phyloP scores from a whole-genome alignment of 768 basidiomycete species.

The Phanerodontia chrysosporium region DNA sequence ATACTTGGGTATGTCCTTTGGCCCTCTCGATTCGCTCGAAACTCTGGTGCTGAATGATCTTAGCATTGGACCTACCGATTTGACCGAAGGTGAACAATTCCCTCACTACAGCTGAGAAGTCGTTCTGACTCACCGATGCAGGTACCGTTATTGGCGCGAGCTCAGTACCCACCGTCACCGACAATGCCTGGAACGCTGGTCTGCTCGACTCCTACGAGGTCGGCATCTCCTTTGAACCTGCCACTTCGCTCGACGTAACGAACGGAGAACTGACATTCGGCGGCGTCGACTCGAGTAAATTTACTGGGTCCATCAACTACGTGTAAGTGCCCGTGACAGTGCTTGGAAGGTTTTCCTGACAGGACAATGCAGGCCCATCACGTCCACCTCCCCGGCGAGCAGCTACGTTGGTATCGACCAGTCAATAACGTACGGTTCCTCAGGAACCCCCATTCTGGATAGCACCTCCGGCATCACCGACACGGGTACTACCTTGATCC shows the following conservation, averaged over 20 bases:
- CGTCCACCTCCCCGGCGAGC: constrained; percentile 17
- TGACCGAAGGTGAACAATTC: constrained; percentile 29
- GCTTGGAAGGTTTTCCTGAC: too few relatives aligned
- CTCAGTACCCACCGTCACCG: constrained; percentile 26
- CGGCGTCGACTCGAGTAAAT: constrained; percentile 6
- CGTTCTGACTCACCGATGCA: not conserved
- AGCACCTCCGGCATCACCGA: constrained; percentile 26
- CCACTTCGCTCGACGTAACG: constrained; percentile 9
- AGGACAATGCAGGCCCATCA: constrained; percentile 21
- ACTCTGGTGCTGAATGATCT: not conserved
- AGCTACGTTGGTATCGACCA: constrained; percentile 27
- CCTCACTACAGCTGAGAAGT: not conserved
- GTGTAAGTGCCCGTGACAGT: not conserved
- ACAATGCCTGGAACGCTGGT: constrained; percentile 30
- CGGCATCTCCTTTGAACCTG: constrained; percentile 29
- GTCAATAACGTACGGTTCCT: constrained; percentile 21
- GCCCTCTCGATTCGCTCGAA: too few relatives aligned
- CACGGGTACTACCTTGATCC: constrained; percentile 29
- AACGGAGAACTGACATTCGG: constrained; percentile 10
- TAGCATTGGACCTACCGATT: constrained; percentile 6
- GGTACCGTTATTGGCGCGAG: not conserved
- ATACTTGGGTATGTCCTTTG: constrained; percentile 29
- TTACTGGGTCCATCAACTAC: not conserved
- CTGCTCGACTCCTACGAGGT: constrained; percentile 24
- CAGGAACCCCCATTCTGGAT: constrained; percentile 13